phyloP scores from a whole-genome alignment of 108 stramenopile species.

The Ochromonas danica region DNA sequence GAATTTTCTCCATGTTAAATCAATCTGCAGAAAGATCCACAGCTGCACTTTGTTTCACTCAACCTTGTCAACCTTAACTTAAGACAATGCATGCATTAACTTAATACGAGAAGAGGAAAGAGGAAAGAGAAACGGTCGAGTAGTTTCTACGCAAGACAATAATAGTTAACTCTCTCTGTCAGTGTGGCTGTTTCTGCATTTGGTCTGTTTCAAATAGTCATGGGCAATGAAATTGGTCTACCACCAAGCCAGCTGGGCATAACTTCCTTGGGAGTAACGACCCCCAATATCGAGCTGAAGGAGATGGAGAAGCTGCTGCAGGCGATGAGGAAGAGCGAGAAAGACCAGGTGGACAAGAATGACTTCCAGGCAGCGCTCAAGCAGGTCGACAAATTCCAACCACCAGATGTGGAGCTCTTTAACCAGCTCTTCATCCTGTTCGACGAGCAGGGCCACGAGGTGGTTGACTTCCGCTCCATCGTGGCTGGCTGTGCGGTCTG shows the following conservation, averaged over 20 bases:
- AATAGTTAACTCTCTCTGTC: neutral
- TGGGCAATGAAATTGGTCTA: slow-evolving; percentile 56
- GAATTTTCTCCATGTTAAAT: too few species aligned
- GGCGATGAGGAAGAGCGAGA: slow-evolving; percentile 33
- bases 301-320: slow-evolving; percentile 44
- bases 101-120: too few species aligned
- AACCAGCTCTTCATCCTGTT: slow-evolving; percentile 48
- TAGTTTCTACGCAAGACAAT: too few species aligned
- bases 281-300: slow-evolving; percentile 46
- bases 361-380: slow-evolving; percentile 41
- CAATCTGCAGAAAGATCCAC: too few species aligned
- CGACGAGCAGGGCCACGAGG: slow-evolving; percentile 50
- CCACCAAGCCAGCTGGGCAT: slow-evolving; percentile 49
- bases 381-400: slow-evolving; percentile 37
- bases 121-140: too few species aligned
- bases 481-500: slow-evolving; percentile 40
- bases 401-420: slow-evolving; percentile 46
- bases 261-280: slow-evolving; percentile 54
- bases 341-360: slow-evolving; percentile 43
- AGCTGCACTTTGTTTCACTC: too few species aligned
- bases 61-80: too few species aligned
- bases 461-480: slow-evolving; percentile 46
- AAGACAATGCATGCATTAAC: too few species aligned
- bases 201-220: too few species aligned
- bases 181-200: too few species aligned